Evolutionary conservation across 331 rosid species (phyloP), one percentile per base, ranked within the genome.

Genomic region (Cucumis variabilis): DNA sequence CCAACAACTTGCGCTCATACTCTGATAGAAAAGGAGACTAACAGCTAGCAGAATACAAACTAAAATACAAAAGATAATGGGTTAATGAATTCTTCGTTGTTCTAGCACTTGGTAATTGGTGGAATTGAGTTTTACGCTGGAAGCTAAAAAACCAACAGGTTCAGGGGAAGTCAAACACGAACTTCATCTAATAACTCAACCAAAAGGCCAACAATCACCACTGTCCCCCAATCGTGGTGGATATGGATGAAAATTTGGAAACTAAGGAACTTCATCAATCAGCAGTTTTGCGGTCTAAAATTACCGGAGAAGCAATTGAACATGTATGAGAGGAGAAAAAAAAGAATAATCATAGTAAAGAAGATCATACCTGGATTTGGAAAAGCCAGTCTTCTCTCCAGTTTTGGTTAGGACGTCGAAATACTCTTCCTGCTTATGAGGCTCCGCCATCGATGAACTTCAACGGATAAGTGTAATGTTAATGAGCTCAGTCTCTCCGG

Each of bases 371-470:
- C 95, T 92, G 87, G 92, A 93, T 48, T 93, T 94, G 79, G 94
- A 90, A 88, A 87, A 24, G 67, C 95, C 95, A 30, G 93, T 92
- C 77, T 90, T 93, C 69, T 87, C 85, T n/a, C 97, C 94, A 67
- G 88, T 83, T 85, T 80, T 83, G 70, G 93, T 92, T 66, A 94
- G 93, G 76, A 94, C 93, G 90, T 94, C 97, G 15, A 93, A 37
- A 87, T 80, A 23, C 86, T 93, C 97, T 85, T 89, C 92, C 84
- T 85, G 86, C 12, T 13, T 27, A 11, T 44, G 88, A 78, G 86
- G 65, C 81, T 80, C 89, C 41, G 90, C 90, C 94, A 93, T 90
- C 5, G 74, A 55, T 79, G 68, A 81, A 58, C 85, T 27, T 81
- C 14, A 2, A 62, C 15, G 55, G 58, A 62, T 6, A 21, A 6